A percentile compares a stretch with the other conserved stretches of the same genome.
Evolutionary conservation across 805 yeast species (phyloP).

Genomic region (Myxozyma geophila): DNA sequence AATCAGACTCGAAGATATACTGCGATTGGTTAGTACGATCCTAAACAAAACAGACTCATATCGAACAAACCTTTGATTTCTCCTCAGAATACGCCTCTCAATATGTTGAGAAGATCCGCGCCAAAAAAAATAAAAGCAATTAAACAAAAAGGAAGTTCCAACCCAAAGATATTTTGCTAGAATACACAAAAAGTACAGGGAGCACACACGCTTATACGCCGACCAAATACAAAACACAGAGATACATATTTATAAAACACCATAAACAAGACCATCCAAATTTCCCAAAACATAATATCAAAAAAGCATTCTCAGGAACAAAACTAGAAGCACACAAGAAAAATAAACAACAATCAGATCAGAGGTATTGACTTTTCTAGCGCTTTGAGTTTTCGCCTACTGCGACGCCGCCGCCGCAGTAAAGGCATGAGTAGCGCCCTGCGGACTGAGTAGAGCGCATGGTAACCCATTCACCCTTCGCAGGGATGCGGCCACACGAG

Average conservation of each 20-base stretch:
- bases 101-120: too few relatives aligned
- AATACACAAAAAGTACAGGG: not conserved
- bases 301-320: not conserved
- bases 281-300: not conserved
- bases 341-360: not conserved
- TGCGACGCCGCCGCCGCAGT: conserved; percentile 59
- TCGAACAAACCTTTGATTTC: too few relatives aligned
- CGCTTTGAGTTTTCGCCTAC: conserved; percentile 36
- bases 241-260: not conserved
- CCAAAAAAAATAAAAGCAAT: not conserved
- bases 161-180: not conserved
- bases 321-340: not conserved
- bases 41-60: too few relatives aligned
- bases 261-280: not conserved
- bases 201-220: not conserved
- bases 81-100: too few relatives aligned
- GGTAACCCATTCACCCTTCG: conserved; percentile 91
- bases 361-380: not conserved
- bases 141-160: not conserved
- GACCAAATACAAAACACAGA: not conserved
- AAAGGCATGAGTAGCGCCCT: conserved; percentile 53
- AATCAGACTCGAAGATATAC: too few relatives aligned
- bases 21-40: too few relatives aligned
- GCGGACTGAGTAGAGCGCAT: conserved; percentile 52
- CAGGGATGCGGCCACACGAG: conserved; percentile 85